A percentile compares a stretch with the other conserved stretches of the same genome.
Evolutionary conservation across 2,329 filamentous ascomycete species (phyloP).

Genomic region (Monosporascus cannonballus): DNA sequence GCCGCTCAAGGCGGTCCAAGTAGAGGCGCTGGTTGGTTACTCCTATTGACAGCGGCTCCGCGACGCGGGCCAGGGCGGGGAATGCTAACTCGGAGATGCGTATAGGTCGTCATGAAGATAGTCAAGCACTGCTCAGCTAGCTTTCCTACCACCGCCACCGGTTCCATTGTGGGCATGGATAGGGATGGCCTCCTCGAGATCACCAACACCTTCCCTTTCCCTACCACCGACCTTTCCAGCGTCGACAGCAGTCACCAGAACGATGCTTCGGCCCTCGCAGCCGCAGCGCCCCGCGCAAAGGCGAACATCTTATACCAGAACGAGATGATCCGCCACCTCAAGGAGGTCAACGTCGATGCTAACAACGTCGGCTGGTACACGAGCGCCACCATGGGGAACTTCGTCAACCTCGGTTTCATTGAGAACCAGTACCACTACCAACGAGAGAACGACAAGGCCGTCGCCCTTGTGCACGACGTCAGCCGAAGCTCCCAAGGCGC

Average conservation of each 20-base stretch:
- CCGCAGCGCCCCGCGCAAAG: conserved; percentile 87
- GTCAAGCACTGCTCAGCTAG: conserved; percentile 87
- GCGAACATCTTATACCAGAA: conserved; percentile 81
- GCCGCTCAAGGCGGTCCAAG: conserved; percentile 81
- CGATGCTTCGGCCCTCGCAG: conserved; percentile 68
- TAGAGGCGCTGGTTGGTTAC: conserved; percentile 80
- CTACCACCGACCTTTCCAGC: conserved; percentile 66
- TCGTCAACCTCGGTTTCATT: conserved; percentile 88
- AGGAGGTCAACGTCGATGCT: conserved; percentile 96
- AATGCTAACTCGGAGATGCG: background rate
- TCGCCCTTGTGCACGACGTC: conserved; percentile 90
- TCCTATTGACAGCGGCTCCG: conserved; percentile 5
- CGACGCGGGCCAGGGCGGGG: background rate
- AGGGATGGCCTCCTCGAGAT: conserved; percentile 73
- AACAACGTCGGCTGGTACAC: conserved; percentile 99
- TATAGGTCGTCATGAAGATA: conserved; percentile 91
- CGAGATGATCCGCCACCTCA: conserved; percentile 94
- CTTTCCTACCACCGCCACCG: conserved; percentile 86
- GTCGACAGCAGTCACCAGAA: conserved; percentile 65
- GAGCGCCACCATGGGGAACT: conserved; percentile 97
- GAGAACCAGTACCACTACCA: conserved; percentile 99
- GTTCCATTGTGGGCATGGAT: conserved; percentile 91
- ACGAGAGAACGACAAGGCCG: conserved; percentile 83
- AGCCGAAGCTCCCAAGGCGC: conserved; percentile 91
- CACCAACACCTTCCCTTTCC: conserved; percentile 94